Conservation (phyloP, 768 basidiomycete species). For the Epithele typhae region DNA sequence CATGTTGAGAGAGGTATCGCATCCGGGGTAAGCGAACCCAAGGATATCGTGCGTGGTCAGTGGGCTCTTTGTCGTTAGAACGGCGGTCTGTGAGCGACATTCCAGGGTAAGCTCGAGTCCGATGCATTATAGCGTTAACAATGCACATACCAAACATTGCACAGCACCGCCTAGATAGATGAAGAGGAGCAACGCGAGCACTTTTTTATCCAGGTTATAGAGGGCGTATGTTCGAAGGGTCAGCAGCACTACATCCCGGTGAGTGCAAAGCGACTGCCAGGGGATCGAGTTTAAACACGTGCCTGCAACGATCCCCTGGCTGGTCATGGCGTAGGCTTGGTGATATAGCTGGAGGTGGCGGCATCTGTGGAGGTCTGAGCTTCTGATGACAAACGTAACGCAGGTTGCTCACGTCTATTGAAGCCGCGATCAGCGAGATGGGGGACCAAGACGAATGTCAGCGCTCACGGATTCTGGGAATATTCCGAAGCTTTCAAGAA, state of each 20-base stretch:
- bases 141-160: too few relatives aligned
- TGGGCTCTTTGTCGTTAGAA: too few relatives aligned
- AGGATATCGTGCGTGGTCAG: too few relatives aligned
- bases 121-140: too few relatives aligned
- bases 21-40: too few relatives aligned
- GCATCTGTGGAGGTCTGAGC: too few relatives aligned
- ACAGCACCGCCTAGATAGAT: conserved; percentile 4
- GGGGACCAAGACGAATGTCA: too few relatives aligned
- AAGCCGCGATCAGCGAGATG: too few relatives aligned
- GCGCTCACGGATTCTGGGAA: conserved; percentile 5
- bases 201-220: conserved; percentile 17
- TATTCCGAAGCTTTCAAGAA: conserved; percentile 5
- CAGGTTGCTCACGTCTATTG: too few relatives aligned
- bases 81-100: too few relatives aligned
- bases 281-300: neutral
- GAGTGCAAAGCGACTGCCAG: neutral
- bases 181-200: conserved; percentile 11
- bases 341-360: conserved; percentile 10
- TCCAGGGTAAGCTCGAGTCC: too few relatives aligned
- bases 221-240: conserved; percentile 22
- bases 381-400: neutral
- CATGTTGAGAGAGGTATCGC: too few relatives aligned
- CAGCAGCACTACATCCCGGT: conserved; percentile 14
- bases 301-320: conserved; percentile 11
- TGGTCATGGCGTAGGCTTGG: conserved; percentile 6